phyloP scores from a whole-genome alignment of 169 alveolate species.

The Babesia bigemina region DNA sequence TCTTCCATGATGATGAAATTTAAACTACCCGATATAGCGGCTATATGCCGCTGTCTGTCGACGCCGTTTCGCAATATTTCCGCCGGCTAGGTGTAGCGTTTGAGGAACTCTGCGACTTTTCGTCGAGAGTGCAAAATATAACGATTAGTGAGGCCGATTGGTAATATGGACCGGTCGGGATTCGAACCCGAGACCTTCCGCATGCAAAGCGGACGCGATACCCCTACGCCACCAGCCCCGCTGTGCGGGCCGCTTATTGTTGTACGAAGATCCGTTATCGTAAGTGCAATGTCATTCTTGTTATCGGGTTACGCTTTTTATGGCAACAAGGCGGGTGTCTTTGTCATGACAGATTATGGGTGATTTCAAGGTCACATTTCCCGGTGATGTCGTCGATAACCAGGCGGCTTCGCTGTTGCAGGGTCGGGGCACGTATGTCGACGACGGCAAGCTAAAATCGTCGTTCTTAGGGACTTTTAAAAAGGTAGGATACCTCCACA shows the following conservation, averaged over 20 bases:
- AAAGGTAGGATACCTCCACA: conserved; percentile 14
- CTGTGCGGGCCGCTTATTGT: conserved; percentile 4
- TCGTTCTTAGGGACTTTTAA: conserved; percentile 43
- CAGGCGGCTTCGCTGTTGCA: conserved; percentile 49
- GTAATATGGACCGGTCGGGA: conserved; percentile 70
- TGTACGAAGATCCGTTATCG: neutral
- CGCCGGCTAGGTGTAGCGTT: too few species aligned
- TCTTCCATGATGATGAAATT: too few species aligned
- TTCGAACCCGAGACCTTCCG: conserved; percentile 61
- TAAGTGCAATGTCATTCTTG: neutral
- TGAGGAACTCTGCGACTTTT: too few species aligned
- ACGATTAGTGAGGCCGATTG: too few species aligned
- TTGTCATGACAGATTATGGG: conserved; percentile 6
- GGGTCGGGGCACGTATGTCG: conserved; percentile 65
- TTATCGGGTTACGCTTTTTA: neutral
- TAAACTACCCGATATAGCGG: too few species aligned
- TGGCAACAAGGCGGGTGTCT: neutral
- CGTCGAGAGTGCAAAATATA: too few species aligned
- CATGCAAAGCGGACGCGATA: conserved; percentile 62
- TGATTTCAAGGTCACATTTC: conserved; percentile 31
- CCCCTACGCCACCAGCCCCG: conserved; percentile 75
- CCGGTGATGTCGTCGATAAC: conserved; percentile 60
- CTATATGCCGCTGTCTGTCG: too few species aligned
- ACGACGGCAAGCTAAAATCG: conserved; percentile 33
- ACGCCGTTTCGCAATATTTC: too few species aligned